Evolutionary conservation across 371 early-diverging fungal genomes (phyloP), one percentile per base, ranked within the genome.

Genomic region (Basidiobolus meristosporus): DNA sequence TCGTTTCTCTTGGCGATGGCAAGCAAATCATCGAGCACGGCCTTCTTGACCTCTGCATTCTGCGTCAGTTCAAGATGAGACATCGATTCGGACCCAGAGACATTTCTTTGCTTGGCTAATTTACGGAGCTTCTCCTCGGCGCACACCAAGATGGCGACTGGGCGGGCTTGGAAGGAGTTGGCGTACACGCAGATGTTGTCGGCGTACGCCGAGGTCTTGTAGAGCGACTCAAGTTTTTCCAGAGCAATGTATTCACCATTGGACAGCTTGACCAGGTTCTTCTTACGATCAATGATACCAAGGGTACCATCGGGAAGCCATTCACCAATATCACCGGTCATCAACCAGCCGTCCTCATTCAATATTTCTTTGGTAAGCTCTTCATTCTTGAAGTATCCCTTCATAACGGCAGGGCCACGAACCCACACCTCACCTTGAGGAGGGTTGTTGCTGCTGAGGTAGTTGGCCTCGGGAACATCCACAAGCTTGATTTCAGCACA

Each of bases 201-300:
- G 32, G 85, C 76, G 51, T 62, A 78, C 10, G 68, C 43, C 35
- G 75, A 73, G 42, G 70, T 71, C 60, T 79, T 79, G 72, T 91
- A 92, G 2, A 82, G 66, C 3, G 88, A 75, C 60, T 99, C 99
- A 28, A 99, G 62, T 51, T 92, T 93, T 56, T 98, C 99, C 22
- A 98, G 70, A 0, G 93, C 93, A n/a, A n/a, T n/a, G n/a, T n/a
- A n/a, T n/a, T n/a, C n/a, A n/a, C n/a, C n/a, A n/a, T n/a, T n/a
- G n/a, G n/a, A n/a, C n/a, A n/a, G n/a, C n/a, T n/a, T n/a, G n/a
- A n/a, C n/a, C n/a, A n/a, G n/a, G n/a, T n/a, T n/a, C n/a, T n/a
- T n/a, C n/a, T n/a, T n/a, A n/a, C n/a, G n/a, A n/a, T n/a, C n/a
- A n/a, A n/a, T n/a, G 57, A 82, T 85, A 19, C 63, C 46, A 17